Evolutionary conservation across 129 eudicot species (phyloP), one percentile per base, ranked within the genome.

Genomic region (Flaveria ramosissima): DNA sequence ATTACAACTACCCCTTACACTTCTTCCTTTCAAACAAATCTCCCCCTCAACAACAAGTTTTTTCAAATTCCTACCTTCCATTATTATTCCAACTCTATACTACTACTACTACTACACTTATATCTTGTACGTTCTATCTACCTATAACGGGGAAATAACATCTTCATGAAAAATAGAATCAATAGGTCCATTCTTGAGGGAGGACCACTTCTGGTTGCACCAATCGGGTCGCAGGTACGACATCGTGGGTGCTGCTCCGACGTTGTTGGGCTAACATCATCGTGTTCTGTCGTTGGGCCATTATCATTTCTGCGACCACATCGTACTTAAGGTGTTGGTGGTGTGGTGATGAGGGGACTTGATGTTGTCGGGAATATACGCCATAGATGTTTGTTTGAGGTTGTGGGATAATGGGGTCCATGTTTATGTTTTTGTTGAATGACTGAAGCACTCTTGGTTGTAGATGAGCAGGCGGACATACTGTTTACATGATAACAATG

Each of bases 161-260:
- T 14, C 36, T 43, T 24, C 55, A 9, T 41, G 32, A 10, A n/a
- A 73, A 62, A 23, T 46, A 60, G 12, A 68, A 15, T 84, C 67
- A 92, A 59, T 89, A 92, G 23, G 93, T 92, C 97, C 97, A 92
- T 47, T 92, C 97, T 62, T 82, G 88, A 19, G 97, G 97, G 11
- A 87, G 93, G 65, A 79, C 69, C 23, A 81, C 73, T 42, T 87
- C 90, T 1, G 78, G 57, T 41, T 63, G 77, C 56, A 43, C 57
- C 71, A 79, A 9, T 32, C 67, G 30, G 66, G 63, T 72, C 74
- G 83, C 84, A 6, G 77, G 21, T 7, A 53, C 66, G 36, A 19
- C 3, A 42, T 11, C 20, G 47, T 21, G 26, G 27, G 77, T 39
- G 65, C 57, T 70, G 68, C 63, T 67, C 48, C 87, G 85, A 14